phyloP scores from a whole-genome alignment of 2,329 filamentous ascomycete genomes.

The Alternaria sp. region DNA sequence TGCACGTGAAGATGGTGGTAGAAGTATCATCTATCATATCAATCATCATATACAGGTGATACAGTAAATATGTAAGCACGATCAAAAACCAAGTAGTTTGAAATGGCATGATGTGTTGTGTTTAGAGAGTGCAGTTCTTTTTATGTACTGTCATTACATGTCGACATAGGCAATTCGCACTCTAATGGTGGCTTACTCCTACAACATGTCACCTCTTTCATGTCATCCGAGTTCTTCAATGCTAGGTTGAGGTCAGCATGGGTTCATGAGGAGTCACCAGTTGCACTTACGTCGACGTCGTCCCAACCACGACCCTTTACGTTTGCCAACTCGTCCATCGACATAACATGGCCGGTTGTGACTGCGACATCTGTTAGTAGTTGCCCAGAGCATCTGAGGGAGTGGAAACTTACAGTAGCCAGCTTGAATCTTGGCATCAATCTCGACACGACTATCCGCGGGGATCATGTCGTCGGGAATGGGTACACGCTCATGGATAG shows the following conservation, averaged over 20 bases:
- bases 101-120: not conserved
- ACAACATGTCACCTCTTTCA: conserved; percentile 1
- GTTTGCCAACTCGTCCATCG: conserved; percentile 80
- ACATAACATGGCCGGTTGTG: conserved; percentile 89
- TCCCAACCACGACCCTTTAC: conserved; percentile 94
- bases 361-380: conserved; percentile 54
- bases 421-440: conserved; percentile 97
- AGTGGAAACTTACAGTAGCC: conserved; percentile 68
- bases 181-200: conserved; percentile 23
- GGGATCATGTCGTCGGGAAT: conserved; percentile 95
- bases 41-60: not conserved
- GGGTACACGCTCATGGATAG: conserved; percentile 87
- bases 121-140: not conserved
- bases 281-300: conserved; percentile 61
- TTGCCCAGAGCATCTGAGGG: not conserved
- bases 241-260: conserved; percentile 39
- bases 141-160: not conserved
- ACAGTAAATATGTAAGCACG: not conserved
- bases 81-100: not conserved
- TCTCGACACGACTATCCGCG: conserved; percentile 94
- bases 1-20: not conserved
- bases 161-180: not conserved
- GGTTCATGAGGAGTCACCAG: conserved; percentile 10
- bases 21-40: not conserved
- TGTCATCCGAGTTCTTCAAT: conserved; percentile 29